Conservation (phyloP, 2,329 filamentous ascomycete genomes). For the Fusarium napiforme region DNA sequence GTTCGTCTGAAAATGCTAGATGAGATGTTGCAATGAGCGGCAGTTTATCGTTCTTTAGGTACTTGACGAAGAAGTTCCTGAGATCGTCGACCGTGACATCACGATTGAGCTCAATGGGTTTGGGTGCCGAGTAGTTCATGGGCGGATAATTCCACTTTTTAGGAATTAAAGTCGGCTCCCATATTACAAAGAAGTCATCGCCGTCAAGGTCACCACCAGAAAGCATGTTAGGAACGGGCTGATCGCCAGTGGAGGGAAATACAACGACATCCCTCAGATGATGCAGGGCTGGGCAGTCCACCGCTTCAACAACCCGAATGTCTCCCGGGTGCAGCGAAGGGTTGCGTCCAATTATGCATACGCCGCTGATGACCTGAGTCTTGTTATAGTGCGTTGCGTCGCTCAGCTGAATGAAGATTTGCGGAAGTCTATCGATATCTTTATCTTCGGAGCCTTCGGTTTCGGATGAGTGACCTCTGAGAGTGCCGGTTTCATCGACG, state of each 20-base stretch:
- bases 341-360: constrained; percentile 89
- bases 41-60: constrained; percentile 91
- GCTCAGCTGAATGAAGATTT: constrained; percentile 90
- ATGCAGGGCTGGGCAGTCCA: constrained; percentile 76
- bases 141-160: constrained; percentile 75
- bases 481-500: constrained; percentile 81
- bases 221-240: constrained; percentile 91
- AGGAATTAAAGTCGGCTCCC: constrained; percentile 82
- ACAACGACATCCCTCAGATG: constrained; percentile 89
- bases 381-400: constrained; percentile 62
- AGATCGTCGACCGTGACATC: constrained; percentile 79
- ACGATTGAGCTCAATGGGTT: constrained; percentile 64
- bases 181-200: constrained; percentile 94
- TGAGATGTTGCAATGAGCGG: constrained; percentile 85
- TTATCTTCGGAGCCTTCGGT: constrained; percentile 54
- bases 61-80: constrained; percentile 86
- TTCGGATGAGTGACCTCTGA: constrained; percentile 76
- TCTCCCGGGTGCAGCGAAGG: constrained; percentile 95
- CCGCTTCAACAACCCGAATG: constrained; percentile 85
- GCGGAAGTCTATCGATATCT: constrained; percentile 69
- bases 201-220: constrained; percentile 96
- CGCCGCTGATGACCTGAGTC: constrained; percentile 75
- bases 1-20: constrained; percentile 77
- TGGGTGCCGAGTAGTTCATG: constrained; percentile 77
- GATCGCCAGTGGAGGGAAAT: constrained; percentile 83